Evolutionary conservation across 768 basidiomycete species (phyloP).

Genomic region (Leccinum boreale): DNA sequence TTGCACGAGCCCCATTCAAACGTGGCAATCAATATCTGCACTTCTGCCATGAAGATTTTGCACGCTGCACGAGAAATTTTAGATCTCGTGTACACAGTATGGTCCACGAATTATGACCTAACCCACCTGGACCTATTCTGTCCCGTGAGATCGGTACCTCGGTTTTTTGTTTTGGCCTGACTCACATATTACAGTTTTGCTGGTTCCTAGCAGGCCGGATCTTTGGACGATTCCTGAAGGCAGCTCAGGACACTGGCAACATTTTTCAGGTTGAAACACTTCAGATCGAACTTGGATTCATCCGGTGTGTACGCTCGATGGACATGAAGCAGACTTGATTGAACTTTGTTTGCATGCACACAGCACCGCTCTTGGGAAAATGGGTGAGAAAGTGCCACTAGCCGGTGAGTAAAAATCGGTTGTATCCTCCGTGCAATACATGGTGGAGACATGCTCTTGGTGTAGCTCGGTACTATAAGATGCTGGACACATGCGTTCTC

Average conservation of each 20-base stretch:
- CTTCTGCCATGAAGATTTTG: conserved; percentile 67
- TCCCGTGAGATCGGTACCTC: conserved; percentile 42
- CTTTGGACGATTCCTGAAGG: conserved; percentile 62
- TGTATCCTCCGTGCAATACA: not conserved
- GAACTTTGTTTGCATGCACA: not conserved
- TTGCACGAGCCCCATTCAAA: conserved; percentile 77
- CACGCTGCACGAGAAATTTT: conserved; percentile 63
- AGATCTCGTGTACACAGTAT: conserved; percentile 62
- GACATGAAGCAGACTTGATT: not conserved
- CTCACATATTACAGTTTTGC: conserved; percentile 42
- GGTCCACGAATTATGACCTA: conserved; percentile 70
- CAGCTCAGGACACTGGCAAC: conserved; percentile 55
- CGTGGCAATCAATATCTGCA: conserved; percentile 53
- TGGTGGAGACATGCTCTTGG: not conserved
- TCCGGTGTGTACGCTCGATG: conserved; percentile 45
- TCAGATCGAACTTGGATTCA: conserved; percentile 61
- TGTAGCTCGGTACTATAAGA: conserved; percentile 22
- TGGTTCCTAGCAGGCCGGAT: conserved; percentile 72
- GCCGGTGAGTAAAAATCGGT: conserved; percentile 39
- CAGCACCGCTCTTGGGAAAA: conserved; percentile 56
- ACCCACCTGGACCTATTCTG: conserved; percentile 69
- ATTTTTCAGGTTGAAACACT: conserved; percentile 57
- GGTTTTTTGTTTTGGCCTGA: not conserved
- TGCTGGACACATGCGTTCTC: conserved; percentile 18
- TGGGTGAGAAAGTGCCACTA: conserved; percentile 66